Base-by-base conservation (phyloP, 345 rosid genomes). In the Durio zibethinus region DNA sequence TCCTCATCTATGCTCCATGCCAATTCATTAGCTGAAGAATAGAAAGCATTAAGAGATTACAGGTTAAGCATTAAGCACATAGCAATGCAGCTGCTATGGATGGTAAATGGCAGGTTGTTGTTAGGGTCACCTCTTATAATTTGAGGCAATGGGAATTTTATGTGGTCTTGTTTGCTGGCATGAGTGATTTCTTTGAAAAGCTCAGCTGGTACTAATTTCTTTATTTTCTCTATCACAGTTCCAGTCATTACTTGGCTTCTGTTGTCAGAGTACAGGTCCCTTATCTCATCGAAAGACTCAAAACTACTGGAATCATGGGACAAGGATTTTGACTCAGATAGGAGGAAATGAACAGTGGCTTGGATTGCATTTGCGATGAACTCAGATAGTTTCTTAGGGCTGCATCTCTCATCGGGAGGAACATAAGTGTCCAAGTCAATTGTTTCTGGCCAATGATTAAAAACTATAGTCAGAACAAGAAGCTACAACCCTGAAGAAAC, bases 391-490 rank as follows among this genome's bases (percentile, higher is more conserved):
- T 85, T 88, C 77, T 77, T 81, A 53, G 89, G 86, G 80, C 87
- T 87, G 27, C 85, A 77, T 75, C 82, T 80, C 80, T 91, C 95
- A 35, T 88, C 93, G 12, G 93, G 88, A 7, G 95, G 95, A 60
- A 89, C 89, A 77, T 83, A 82, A 59, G 76, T 31, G 68, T 86
- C 86, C 70, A 88, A 73, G 84, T 77, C 75, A 47, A 84, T 78
- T 23, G 21, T 76, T 72, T 76, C 77, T 12, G 76, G 75, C 69
- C 65, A 74, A 47, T 29, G 25, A 29, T 29, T 10, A 29, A 35
- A 47, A 70, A 16, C 59, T 9, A 48, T 47, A 47, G 9, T 48
- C 23, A 29, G 57, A 70, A 47, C 59, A 70, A 48, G 20, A 67
- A 10, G 53, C 1, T 21, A 21, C 21, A 67, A 21, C 50, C 1